Evolutionary conservation across 176 grass and related monocot genomes (phyloP).

Genomic region (Carex kokanica): DNA sequence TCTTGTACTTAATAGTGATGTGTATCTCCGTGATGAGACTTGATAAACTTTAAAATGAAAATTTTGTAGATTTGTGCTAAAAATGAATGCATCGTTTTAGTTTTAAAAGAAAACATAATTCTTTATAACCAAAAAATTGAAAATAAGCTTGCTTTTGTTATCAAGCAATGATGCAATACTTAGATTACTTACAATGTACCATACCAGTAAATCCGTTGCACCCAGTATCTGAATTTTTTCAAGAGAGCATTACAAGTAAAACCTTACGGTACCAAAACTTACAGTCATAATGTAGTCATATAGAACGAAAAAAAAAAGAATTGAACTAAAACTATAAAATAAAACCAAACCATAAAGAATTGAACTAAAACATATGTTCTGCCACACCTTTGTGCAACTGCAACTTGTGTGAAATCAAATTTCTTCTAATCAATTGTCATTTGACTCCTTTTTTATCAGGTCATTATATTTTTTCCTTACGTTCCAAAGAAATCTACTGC

Average conservation of each 20-base stretch:
- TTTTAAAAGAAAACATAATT: background rate
- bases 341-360: background rate
- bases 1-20: background rate
- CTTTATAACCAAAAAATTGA: background rate
- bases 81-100: background rate
- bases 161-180: too few relatives aligned
- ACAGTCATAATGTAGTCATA: background rate
- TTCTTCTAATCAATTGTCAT: background rate
- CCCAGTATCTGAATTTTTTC: background rate
- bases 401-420: background rate
- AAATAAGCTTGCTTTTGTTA: slow-evolving; percentile 2
- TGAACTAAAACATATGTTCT: background rate
- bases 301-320: background rate
- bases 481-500: slow-evolving; percentile 21
- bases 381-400: background rate
- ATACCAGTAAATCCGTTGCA: background rate
- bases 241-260: background rate
- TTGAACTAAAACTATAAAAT: background rate
- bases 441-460: background rate
- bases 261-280: background rate
- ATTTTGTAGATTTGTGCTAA: background rate
- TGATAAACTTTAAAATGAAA: background rate
- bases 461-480: slow-evolving; percentile 26
- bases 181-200: background rate
- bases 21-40: background rate